Evolutionary conservation across 202 grass and related monocot species (phyloP).

Genomic region (Carex arenaria): DNA sequence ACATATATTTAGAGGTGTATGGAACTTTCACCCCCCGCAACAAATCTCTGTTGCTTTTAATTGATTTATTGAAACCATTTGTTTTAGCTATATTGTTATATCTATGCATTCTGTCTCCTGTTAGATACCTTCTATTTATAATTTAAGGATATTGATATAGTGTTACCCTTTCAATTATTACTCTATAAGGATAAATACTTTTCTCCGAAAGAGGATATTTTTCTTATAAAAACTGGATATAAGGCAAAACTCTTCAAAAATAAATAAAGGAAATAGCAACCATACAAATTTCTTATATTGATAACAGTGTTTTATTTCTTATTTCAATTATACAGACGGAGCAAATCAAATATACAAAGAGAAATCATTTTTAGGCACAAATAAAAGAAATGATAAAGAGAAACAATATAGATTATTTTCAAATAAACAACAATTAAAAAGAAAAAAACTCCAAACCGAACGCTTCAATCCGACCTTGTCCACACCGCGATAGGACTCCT

Average conservation of each 20-base stretch:
- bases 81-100: too few species aligned
- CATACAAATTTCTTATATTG: neutral
- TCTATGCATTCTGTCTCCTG: too few species aligned
- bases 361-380: too few species aligned
- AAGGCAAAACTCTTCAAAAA: neutral
- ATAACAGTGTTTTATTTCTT: neutral
- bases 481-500: slow-evolving; percentile 59
- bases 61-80: too few species aligned
- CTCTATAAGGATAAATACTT: neutral
- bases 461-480: neutral
- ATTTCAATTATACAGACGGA: neutral
- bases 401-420: neutral
- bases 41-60: too few species aligned
- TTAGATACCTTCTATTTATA: too few species aligned
- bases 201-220: neutral
- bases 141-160: too few species aligned
- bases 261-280: neutral
- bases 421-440: neutral
- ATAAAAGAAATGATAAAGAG: neutral
- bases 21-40: too few species aligned
- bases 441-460: neutral
- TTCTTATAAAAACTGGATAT: neutral
- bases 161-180: too few species aligned
- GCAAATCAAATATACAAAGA: too few species aligned
- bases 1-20: too few species aligned